A percentile compares a stretch with the other conserved stretches of the same genome.
These are phyloP conservation scores for Oligophagozyma castellii DNA, from an alignment of 1,139 yeast species.

Conservation along the genomic window DNA sequence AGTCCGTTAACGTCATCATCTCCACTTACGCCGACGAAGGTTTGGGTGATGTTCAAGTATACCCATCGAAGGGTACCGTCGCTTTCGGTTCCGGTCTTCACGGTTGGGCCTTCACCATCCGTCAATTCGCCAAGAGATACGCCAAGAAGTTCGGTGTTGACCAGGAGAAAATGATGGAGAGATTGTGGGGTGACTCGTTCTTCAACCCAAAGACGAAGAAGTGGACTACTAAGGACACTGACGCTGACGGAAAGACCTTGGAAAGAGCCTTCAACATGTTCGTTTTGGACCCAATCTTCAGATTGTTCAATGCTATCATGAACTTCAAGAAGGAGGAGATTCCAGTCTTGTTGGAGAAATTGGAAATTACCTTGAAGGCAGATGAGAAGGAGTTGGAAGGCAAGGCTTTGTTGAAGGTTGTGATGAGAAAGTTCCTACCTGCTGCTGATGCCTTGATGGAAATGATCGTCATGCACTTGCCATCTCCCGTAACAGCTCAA, in stretches of 20 bases:
- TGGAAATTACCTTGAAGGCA: slow-evolving; percentile 79
- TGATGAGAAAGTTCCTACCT: slow-evolving; percentile 99
- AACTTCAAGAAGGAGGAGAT: slow-evolving; percentile 97
- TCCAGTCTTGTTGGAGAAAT: slow-evolving; percentile 77
- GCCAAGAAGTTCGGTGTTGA: slow-evolving; percentile 99
- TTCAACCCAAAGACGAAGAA: slow-evolving; percentile 99
- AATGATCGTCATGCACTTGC: slow-evolving; percentile 97
- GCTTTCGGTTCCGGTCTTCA: slow-evolving; percentile 99
- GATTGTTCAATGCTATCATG: slow-evolving; percentile 90
- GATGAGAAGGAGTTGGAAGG: slow-evolving; percentile 97
- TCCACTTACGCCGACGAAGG: slow-evolving; percentile 86
- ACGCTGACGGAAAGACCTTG: slow-evolving; percentile 86
- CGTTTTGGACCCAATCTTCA: slow-evolving; percentile 97
- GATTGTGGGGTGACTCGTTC: slow-evolving; percentile 99
- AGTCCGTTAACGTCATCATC: slow-evolving; percentile 96
- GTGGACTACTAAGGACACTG: slow-evolving; percentile 96
- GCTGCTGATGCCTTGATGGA: slow-evolving; percentile 99
- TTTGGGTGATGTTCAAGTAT: slow-evolving; percentile 94
- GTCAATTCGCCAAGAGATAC: slow-evolving; percentile 98
- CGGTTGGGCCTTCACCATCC: slow-evolving; percentile 99
- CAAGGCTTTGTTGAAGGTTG: slow-evolving; percentile 95
- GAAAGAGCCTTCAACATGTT: slow-evolving; percentile 99
- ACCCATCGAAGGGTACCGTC: slow-evolving; percentile 98
- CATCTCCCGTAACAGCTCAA: slow-evolving; percentile 99
- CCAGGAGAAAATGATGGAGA: slow-evolving; percentile 94